Conservation (phyloP, 306 rosid species). For the Hippophae gyantsensis region DNA sequence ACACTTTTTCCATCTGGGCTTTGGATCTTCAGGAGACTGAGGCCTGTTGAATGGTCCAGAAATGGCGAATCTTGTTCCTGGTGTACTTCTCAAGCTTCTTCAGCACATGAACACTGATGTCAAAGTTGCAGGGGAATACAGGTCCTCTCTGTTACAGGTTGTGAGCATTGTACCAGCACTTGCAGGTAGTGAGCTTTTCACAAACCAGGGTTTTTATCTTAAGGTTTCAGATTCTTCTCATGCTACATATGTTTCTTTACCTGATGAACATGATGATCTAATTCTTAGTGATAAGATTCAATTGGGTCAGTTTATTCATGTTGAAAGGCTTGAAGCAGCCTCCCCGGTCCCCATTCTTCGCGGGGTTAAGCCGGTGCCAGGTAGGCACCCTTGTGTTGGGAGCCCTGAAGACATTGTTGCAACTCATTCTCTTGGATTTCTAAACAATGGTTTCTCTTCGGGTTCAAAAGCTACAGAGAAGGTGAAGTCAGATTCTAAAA, state of each 20-base stretch:
- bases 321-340: conserved; percentile 77
- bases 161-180: conserved; percentile 96
- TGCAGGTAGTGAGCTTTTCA: conserved; percentile 78
- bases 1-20: conserved; percentile 18
- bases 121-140: conserved; percentile 85
- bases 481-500: conserved; percentile 33
- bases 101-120: conserved; percentile 96
- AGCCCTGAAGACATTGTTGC: conserved; percentile 92
- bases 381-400: conserved; percentile 90
- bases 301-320: conserved; percentile 83
- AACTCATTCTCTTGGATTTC: conserved; percentile 66
- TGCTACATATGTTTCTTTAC: conserved; percentile 89
- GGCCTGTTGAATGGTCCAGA: conserved; percentile 48
- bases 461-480: conserved; percentile 31
- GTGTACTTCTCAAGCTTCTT: conserved; percentile 78
- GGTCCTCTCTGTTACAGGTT: conserved; percentile 83
- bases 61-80: conserved; percentile 99
- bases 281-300: conserved; percentile 97
- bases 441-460: conserved; percentile 31
- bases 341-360: conserved; percentile 90
- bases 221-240: conserved; percentile 96
- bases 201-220: conserved; percentile 86
- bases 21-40: conserved; percentile 24
- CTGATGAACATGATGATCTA: conserved; percentile 89
- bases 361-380: conserved; percentile 87